These are phyloP conservation scores for Pulicaria dysenterica DNA, from an alignment of 129 eudicot species.

Conservation along the genomic window DNA sequence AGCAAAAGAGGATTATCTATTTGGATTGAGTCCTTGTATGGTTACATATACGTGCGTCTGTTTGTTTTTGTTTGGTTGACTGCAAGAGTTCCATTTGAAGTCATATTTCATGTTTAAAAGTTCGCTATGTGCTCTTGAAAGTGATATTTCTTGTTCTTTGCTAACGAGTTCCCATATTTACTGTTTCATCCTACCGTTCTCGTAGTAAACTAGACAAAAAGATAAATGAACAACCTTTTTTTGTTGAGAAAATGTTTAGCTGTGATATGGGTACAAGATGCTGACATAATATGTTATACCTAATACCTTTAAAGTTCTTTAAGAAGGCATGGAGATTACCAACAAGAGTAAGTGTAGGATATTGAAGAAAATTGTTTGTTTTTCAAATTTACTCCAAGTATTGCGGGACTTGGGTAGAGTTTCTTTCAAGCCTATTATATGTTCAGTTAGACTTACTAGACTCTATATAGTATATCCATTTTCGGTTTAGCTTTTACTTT, in stretches of 20 bases:
- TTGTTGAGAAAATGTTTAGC: background rate
- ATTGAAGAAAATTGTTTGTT: background rate
- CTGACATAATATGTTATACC: too few species aligned
- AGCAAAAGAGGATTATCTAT: too few species aligned
- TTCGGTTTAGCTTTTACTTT: background rate
- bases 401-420: background rate
- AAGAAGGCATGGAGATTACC: conserved; percentile 14
- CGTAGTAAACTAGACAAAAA: background rate
- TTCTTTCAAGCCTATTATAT: background rate
- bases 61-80: too few species aligned
- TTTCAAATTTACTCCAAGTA: background rate
- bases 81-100: background rate
- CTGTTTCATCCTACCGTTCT: background rate
- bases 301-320: conserved; percentile 1
- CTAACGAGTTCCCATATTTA: background rate
- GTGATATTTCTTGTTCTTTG: background rate
- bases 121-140: background rate
- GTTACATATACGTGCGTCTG: too few species aligned
- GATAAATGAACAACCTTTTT: background rate
- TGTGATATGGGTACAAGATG: background rate
- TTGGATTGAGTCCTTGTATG: too few species aligned
- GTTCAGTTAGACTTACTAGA: background rate
- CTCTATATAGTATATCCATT: background rate
- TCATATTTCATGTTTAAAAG: background rate
- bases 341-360: background rate